Evolutionary conservation across 805 yeast species (phyloP).

Genomic region (Yarrowia alimentaria): DNA sequence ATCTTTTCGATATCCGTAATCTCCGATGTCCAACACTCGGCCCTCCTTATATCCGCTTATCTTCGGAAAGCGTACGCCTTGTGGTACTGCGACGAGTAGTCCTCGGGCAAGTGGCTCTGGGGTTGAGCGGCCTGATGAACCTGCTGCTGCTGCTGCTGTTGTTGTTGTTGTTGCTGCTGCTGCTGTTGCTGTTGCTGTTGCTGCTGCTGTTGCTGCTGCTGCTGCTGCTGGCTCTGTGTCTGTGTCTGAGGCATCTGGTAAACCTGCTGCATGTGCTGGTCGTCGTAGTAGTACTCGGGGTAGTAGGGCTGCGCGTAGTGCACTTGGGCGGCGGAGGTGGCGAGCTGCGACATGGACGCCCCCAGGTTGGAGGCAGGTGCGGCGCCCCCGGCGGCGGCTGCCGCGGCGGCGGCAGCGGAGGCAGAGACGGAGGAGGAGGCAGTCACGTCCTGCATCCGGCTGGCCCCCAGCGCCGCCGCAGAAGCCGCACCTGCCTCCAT

Average conservation of each 20-base stretch:
- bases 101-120: not conserved
- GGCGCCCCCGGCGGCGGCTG: no score
- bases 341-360: not conserved
- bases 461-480: no score
- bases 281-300: slow-evolving; percentile 25
- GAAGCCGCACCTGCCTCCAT: slow-evolving; percentile 6
- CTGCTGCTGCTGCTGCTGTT: not conserved
- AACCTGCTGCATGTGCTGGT: slow-evolving; percentile 20
- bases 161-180: not conserved
- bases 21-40: no score
- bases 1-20: no score
- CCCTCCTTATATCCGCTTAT: no score
- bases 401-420: no score
- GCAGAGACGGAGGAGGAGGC: no score
- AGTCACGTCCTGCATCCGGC: no score
- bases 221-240: not conserved
- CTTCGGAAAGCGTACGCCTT: slow-evolving; percentile 21
- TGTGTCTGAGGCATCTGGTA: slow-evolving; percentile 2
- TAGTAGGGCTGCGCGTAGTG: slow-evolving; percentile 18
- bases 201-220: not conserved
- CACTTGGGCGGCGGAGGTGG: slow-evolving; percentile 11
- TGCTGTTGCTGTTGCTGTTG: slow-evolving; percentile 18
- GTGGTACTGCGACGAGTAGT: slow-evolving; percentile 19
- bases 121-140: no score
- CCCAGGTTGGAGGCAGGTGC: no score